Base-by-base conservation (phyloP, 1,139 yeast genomes). In the Kluyveromyces sp. region DNA sequence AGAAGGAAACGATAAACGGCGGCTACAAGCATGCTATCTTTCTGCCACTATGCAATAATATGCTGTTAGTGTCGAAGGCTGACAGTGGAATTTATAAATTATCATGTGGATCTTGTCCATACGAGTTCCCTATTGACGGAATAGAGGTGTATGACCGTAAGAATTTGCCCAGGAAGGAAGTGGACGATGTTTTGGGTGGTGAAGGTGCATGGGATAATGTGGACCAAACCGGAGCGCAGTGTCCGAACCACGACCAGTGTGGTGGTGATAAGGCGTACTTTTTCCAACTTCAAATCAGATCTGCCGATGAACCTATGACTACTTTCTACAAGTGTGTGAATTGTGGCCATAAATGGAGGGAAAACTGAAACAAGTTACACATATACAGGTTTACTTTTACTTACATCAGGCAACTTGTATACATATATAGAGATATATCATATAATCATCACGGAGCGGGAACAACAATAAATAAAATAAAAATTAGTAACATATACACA, bases 151-250 rank as follows among this genome's bases (percentile, higher is more conserved):
- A 73, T 65, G 97, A 90, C 64, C 74, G 97, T 50, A 88, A 85
- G 63, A 76, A 76, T 50, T 74, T 92, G 61, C 84, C 86, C 35
- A 74, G 96, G 63, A 92, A 92, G 61, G 86, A 88, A 57, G 94
- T 92, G 3, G 99, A 92, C 66, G 98, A 92, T 69, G 96, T 92
- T 7, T 74, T 92, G 29, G 98, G 99, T 50, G 97, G 96, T 26
- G 94, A 97, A 3, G 97, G 96, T 29, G 95, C 97, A 3, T 92
- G 98, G 98, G 98, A 92, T 64, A 90, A 92, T 62, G 98, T 94
- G 31, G 98, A 94, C 63, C 92, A 84, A 60, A 84, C 92, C 0
- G 72, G 79, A 2, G 84, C 92, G 0, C 96, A 92, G 63, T 92
- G 98, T 71, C 96, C 97, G 3, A 73, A 78, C 39, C 61, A 64